Evolutionary conservation across 208 protist species (phyloP), one percentile per base, ranked within the genome.

Genomic region (Trypanosomatidae sp.): DNA sequence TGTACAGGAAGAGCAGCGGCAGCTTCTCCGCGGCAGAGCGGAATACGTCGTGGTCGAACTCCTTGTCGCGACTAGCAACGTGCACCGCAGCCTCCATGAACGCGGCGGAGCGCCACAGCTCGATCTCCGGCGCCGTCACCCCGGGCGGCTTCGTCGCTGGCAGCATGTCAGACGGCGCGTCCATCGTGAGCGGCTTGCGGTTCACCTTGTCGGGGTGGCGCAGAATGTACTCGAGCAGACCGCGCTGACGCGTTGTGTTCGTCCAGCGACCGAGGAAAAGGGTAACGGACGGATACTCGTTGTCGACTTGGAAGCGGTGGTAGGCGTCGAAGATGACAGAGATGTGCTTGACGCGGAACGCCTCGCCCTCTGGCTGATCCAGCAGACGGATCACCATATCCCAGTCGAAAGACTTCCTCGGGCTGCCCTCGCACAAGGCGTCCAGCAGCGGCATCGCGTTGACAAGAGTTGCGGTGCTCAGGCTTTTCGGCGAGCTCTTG

Each of bases 251-350:
- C 49, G 71, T 52, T 44, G 86, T 81, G 77, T 97, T 95, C 50
- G 43, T 82, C 90, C 92, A 97, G 19, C 90, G 79, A 39, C 90
- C 88, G 36, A 97, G 87, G 53, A 97, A 97, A 44, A 94, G 75
- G n/a, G 33, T 69, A 9, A 93, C 72, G 10, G 90, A 80, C n/a
- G 90, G 92, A 77, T 93, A 95, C 71, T 90, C 82, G 66, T 72
- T 78, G 19, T 80, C 84, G 25, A 76, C 64, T 67, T 91, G 93
- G 79, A 92, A 93, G 74, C 86, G 87, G 77, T 91, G 80, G 71
- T 97, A 97, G 39, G 91, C 88, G 47, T 94, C 91, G 67, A 95
- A 92, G 56, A 97, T 88, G 73, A 95, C 88, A 52, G 86, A 85
- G 69, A 97, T 90, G 79, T 90, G 86, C 75, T 93, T 93, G 50